Conservation (phyloP, 306 rosid species). For the Vigna trinervia region DNA sequence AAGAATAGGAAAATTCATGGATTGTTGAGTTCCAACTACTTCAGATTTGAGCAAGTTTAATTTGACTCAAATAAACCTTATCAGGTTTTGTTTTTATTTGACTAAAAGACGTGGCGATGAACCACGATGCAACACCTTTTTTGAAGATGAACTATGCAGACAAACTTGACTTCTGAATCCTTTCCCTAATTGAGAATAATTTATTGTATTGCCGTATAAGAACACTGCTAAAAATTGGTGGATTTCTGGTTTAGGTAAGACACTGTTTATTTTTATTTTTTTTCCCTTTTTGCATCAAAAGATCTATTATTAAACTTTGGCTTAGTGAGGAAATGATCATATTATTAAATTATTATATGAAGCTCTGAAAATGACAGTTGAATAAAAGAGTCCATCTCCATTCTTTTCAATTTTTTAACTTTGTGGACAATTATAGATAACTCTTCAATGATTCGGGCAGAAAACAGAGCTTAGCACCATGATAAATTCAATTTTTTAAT, state of each 20-base stretch:
- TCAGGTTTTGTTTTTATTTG: background rate
- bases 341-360: background rate
- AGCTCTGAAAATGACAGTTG: background rate
- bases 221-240: background rate
- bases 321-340: background rate
- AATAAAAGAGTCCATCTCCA: background rate
- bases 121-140: background rate
- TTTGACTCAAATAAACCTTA: background rate
- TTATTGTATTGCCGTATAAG: background rate
- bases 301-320: background rate
- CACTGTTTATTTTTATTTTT: background rate
- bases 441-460: background rate
- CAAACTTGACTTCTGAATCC: background rate
- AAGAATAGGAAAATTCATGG: constrained; percentile 7
- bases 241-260: background rate
- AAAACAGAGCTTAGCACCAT: background rate
- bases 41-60: background rate
- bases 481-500: background rate
- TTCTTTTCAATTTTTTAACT: background rate
- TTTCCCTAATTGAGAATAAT: background rate
- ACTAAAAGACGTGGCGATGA: background rate
- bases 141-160: background rate
- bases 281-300: background rate
- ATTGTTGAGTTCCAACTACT: background rate
- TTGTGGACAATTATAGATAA: background rate